Conservation (phyloP, 108 stramenopile species). For the Aureococcus anophagefferens region DNA sequence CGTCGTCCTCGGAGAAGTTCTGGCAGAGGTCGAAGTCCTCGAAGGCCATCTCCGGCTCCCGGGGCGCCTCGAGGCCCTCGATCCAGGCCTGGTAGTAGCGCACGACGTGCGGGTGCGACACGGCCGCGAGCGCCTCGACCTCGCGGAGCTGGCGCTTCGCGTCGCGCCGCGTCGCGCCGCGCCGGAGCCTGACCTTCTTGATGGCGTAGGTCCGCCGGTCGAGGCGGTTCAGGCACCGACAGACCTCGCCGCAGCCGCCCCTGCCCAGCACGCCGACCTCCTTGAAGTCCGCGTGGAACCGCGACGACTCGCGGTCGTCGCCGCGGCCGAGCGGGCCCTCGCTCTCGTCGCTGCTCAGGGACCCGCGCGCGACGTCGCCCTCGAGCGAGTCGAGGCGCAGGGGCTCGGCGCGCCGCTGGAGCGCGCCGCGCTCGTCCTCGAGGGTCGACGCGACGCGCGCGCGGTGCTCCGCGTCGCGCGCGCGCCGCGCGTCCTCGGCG, state of each 20-base stretch:
- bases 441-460: not conserved
- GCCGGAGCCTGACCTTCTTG: not conserved
- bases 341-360: not conserved
- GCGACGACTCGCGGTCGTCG: too few species aligned
- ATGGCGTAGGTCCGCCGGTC: not conserved
- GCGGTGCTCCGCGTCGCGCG: not conserved
- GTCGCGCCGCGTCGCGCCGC: not conserved
- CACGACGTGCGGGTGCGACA: not conserved
- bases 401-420: not conserved
- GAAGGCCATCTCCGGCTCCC: too few species aligned
- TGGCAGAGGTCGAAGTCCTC: too few species aligned
- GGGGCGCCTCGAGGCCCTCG: not conserved
- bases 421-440: not conserved
- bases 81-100: constrained; percentile 2
- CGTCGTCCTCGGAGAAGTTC: not conserved
- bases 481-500: not conserved
- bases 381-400: too few species aligned
- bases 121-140: not conserved
- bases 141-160: not conserved
- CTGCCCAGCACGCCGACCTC: not conserved
- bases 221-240: not conserved
- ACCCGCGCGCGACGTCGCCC: not conserved
- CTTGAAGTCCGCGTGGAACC: not conserved
- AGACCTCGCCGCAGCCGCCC: not conserved
- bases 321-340: not conserved